phyloP scores from a whole-genome alignment of 2,329 filamentous ascomycete genomes.

The Alternaria conjuncta region DNA sequence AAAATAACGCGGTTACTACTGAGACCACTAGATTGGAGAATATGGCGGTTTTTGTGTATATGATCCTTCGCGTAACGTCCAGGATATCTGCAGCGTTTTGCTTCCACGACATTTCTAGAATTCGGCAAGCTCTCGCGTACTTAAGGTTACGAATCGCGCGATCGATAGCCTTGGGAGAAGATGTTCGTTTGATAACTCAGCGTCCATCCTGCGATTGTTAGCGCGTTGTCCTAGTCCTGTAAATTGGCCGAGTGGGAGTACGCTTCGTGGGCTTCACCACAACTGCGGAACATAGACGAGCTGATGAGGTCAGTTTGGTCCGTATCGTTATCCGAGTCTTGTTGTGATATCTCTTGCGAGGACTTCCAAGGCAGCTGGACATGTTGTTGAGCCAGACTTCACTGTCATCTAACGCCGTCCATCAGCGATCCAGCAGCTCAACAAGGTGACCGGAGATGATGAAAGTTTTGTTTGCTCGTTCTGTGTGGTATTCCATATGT shows the following conservation, averaged over 20 bases:
- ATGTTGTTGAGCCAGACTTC: background rate
- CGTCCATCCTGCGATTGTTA: background rate
- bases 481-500: constrained; percentile 44
- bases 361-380: background rate
- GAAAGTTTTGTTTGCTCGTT: constrained; percentile 8
- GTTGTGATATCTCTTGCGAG: background rate
- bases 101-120: background rate
- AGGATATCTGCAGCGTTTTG: background rate
- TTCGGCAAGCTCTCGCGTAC: background rate
- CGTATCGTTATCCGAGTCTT: background rate
- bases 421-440: background rate
- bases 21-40: background rate
- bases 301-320: background rate
- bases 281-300: background rate
- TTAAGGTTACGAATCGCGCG: background rate
- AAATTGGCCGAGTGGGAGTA: background rate
- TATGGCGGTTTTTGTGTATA: background rate
- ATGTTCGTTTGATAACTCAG: background rate
- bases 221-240: background rate
- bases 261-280: background rate
- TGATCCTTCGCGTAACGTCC: background rate
- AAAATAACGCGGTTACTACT: background rate
- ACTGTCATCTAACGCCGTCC: background rate
- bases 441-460: background rate
- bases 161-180: background rate